A percentile compares a stretch with the other conserved stretches of the same genome.
Evolutionary conservation across 2,329 filamentous ascomycete genomes (phyloP).

Genomic region (Exophiala bonariae): DNA sequence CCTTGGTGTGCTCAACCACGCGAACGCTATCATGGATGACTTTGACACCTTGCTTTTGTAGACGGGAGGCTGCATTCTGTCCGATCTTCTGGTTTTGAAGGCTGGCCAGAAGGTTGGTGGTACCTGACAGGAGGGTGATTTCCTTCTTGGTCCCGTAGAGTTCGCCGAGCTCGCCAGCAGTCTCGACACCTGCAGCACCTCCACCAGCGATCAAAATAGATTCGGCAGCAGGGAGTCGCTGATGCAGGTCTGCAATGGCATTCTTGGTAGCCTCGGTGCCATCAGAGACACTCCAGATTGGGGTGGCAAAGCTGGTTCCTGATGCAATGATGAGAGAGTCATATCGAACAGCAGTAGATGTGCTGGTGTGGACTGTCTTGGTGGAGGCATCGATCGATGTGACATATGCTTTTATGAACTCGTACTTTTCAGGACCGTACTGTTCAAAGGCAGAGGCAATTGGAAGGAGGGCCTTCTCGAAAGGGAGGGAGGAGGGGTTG

Average conservation of each 20-base stretch:
- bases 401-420: slow-evolving; percentile 53
- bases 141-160: slow-evolving; percentile 31
- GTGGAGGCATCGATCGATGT: slow-evolving; percentile 45
- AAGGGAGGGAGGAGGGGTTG: slow-evolving; percentile 47
- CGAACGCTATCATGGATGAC: slow-evolving; percentile 41
- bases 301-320: slow-evolving; percentile 47
- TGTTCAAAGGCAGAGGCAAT: slow-evolving; percentile 52
- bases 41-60: slow-evolving; percentile 50
- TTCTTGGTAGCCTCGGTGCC: slow-evolving; percentile 38
- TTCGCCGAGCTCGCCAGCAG: slow-evolving; percentile 51
- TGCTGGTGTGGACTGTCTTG: slow-evolving; percentile 47
- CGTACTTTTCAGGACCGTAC: slow-evolving; percentile 49
- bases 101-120: slow-evolving; percentile 40
- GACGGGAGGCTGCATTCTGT: slow-evolving; percentile 45
- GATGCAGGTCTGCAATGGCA: slow-evolving; percentile 37
- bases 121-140: slow-evolving; percentile 48
- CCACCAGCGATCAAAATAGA: slow-evolving; percentile 50
- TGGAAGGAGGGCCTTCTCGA: slow-evolving; percentile 50
- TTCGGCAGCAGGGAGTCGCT: slow-evolving; percentile 38
- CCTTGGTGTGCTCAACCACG: slow-evolving; percentile 33
- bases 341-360: slow-evolving; percentile 42
- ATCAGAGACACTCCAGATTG: slow-evolving; percentile 44
- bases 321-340: slow-evolving; percentile 59
- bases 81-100: slow-evolving; percentile 39
- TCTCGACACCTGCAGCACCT: slow-evolving; percentile 50